phyloP scores from a whole-genome alignment of 2,329 filamentous ascomycete genomes.

The Diaporthe humulicola region DNA sequence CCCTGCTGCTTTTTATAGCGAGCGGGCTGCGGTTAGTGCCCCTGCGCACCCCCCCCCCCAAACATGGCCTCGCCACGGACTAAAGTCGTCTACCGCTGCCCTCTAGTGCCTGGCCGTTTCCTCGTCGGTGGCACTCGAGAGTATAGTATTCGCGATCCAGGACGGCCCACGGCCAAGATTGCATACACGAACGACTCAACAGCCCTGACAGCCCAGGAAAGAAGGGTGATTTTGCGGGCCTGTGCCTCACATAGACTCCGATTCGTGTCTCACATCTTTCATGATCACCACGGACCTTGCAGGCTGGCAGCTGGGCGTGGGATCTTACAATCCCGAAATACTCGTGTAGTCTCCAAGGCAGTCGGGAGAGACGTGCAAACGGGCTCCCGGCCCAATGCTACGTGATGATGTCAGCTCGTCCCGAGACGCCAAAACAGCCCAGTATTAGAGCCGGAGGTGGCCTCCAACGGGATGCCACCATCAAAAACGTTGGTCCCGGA shows the following conservation, averaged over 20 bases:
- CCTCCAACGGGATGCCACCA: background rate
- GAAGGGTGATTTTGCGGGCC: background rate
- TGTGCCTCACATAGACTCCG: slow-evolving; percentile 12
- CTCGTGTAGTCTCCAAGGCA: no score
- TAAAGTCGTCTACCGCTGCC: slow-evolving; percentile 5
- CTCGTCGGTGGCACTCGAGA: background rate
- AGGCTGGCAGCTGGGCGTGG: background rate
- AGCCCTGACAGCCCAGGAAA: background rate
- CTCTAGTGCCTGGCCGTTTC: slow-evolving; percentile 17
- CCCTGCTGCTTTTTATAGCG: slow-evolving; percentile 32
- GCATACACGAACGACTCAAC: background rate
- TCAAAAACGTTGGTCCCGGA: background rate
- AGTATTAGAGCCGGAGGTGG: background rate
- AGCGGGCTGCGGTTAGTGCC: slow-evolving; percentile 16
- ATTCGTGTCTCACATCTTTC: background rate
- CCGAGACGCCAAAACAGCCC: background rate
- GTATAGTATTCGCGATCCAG: background rate
- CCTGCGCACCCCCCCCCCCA: background rate
- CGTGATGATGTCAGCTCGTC: slow-evolving; percentile 13
- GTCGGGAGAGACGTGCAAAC: background rate
- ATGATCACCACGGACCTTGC: background rate
- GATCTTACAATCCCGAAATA: background rate
- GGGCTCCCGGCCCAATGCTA: background rate
- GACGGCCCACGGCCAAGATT: background rate
- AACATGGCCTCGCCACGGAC: slow-evolving; percentile 15